Base-by-base conservation (phyloP, 1,139 yeast genomes). In the Debaryomyces udenii region DNA sequence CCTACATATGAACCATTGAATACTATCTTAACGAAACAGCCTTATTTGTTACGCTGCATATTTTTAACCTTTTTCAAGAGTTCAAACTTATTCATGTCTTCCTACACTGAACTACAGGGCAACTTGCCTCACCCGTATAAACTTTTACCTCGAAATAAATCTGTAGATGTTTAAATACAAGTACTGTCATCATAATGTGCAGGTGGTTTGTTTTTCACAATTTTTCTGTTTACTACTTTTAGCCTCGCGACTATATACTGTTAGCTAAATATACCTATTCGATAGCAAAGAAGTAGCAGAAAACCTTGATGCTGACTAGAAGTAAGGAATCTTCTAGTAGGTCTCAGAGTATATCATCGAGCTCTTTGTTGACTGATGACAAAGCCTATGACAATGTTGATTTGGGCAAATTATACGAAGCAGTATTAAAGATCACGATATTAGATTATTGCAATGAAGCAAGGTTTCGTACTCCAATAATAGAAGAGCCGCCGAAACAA, bases 361-460 rank as follows among this genome's bases (percentile, higher is more conserved):
- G 55, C 9, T 50, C 52, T 10, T 38, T 61, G 24, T 43, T 62
- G 15, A 48, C 53, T 18, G 59, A 55, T 9, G 59, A 53, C 28
- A 49, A 50, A 15, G 42, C 46, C 1, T 64, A 62, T 45, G 62
- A 58, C 7, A 51, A 53, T 13, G 56, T 67, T 11, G 74, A 69
- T 40, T 26, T 44, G 17, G 31, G 41, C 17, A 57, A 57, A 30
- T 54, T 75, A 23, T 75, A 76, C 44, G 71, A 69, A 38, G 58
- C 68, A 14, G 68, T 74, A 2, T 52, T 81, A 31, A 78, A 77
- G 51, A 62, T 78, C 4, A 50, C 80, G 9, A 56, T 81, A n/a
- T 57, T 81, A 11, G 83, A 80, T 45, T 80, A 81, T 52, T 62
- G 74, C 43, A 78, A 74, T 46, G 86, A 81, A 53, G 83, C 83